Evolutionary conservation across 2,329 filamentous ascomycete genomes (phyloP).

Genomic region (Aspergillus sergii): DNA sequence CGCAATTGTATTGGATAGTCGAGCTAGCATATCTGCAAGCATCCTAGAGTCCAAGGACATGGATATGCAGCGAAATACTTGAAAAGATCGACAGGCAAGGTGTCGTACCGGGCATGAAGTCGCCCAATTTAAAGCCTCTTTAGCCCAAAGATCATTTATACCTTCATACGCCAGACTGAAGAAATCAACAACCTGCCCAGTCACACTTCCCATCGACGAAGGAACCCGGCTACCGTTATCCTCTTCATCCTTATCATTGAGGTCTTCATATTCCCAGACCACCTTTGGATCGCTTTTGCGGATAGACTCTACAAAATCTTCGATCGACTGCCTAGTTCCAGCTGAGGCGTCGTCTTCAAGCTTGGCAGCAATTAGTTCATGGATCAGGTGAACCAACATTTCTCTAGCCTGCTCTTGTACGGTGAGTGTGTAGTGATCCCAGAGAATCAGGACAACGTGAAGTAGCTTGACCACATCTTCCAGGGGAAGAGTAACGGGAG

Average conservation of each 20-base stretch:
- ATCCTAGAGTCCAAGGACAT: constrained; percentile 89
- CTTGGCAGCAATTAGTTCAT: constrained; percentile 84
- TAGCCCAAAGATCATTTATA: constrained; percentile 89
- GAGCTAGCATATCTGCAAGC: constrained; percentile 94
- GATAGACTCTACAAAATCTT: constrained; percentile 84
- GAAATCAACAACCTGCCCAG: constrained; percentile 77
- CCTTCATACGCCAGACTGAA: constrained; percentile 83
- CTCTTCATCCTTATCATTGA: constrained; percentile 74
- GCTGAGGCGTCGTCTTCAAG: constrained; percentile 70
- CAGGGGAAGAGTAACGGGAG: constrained; percentile 75
- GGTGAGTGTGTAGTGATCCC: constrained; percentile 94
- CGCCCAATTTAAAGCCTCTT: constrained; percentile 89
- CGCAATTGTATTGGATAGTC: constrained; percentile 94
- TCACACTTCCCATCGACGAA: constrained; percentile 81
- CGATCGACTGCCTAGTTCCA: constrained; percentile 73
- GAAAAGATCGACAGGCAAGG: constrained; percentile 93
- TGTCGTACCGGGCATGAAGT: constrained; percentile 95
- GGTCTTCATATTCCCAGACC: constrained; percentile 93
- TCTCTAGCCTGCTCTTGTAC: constrained; percentile 96
- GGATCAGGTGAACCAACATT: constrained; percentile 96
- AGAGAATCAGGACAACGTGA: constrained; percentile 89
- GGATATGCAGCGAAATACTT: constrained; percentile 92
- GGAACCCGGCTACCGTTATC: constrained; percentile 80
- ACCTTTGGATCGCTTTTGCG: constrained; percentile 81
- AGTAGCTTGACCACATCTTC: constrained; percentile 84